phyloP scores from a whole-genome alignment of 495 filamentous ascomycete species.

The Talaromyces proteolyticus region DNA sequence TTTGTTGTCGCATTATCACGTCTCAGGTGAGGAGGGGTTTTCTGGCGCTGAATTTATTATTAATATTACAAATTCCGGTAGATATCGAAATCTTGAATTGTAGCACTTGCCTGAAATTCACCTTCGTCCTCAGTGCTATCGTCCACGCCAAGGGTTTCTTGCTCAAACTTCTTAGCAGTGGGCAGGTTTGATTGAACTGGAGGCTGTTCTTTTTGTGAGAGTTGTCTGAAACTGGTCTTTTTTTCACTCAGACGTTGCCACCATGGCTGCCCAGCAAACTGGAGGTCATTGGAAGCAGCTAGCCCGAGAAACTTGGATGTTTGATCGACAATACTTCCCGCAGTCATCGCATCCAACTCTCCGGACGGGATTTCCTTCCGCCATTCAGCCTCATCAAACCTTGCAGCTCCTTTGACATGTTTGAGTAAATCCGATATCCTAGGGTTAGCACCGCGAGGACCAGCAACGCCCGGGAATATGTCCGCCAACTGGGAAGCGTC shows the following conservation, averaged over 20 bases:
- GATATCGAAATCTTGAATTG: neutral
- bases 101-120: conserved; percentile 28
- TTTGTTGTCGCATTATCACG: conserved; percentile 5
- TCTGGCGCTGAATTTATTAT: conserved; percentile 25
- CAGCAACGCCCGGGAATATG: conserved; percentile 61
- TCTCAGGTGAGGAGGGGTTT: conserved; percentile 28
- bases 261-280: conserved; percentile 25
- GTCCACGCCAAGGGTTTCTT: neutral
- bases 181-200: neutral
- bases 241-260: conserved; percentile 25
- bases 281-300: neutral
- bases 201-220: neutral
- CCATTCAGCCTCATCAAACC: conserved; percentile 41
- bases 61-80: neutral
- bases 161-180: too few species aligned
- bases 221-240: neutral
- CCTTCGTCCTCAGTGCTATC: conserved; percentile 5
- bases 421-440: conserved; percentile 28
- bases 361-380: conserved; percentile 3
- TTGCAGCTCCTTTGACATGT: conserved; percentile 37
- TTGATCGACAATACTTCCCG: neutral
- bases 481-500: conserved; percentile 59
- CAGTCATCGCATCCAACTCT: neutral
- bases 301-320: neutral
- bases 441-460: conserved; percentile 29